phyloP scores from a whole-genome alignment of 2,329 filamentous ascomycete genomes.

The Colletotrichum abscissum region DNA sequence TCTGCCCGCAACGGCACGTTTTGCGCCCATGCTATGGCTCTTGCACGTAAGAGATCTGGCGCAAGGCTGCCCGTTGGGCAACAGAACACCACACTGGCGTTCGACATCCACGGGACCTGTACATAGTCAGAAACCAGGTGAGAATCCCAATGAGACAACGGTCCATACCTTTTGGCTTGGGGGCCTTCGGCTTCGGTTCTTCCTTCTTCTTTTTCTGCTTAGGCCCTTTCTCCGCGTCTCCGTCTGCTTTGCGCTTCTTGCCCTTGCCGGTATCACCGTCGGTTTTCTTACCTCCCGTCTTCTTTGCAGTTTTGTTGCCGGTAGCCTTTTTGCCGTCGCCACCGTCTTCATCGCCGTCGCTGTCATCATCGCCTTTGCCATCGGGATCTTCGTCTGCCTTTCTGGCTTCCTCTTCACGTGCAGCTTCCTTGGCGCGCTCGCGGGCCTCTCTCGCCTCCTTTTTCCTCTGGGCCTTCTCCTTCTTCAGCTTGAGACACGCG shows the following conservation, averaged over 20 bases:
- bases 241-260: constrained; percentile 83
- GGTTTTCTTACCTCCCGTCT: constrained; percentile 73
- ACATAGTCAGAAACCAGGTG: background rate
- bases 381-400: constrained; percentile 62
- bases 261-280: constrained; percentile 71
- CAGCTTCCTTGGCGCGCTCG: constrained; percentile 73
- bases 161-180: constrained; percentile 80
- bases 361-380: constrained; percentile 62
- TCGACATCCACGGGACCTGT: constrained; percentile 90
- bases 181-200: constrained; percentile 83
- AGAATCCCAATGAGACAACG: background rate
- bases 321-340: constrained; percentile 54
- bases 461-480: constrained; percentile 81
- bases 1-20: constrained; percentile 86
- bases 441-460: constrained; percentile 79
- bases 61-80: constrained; percentile 88
- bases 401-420: constrained; percentile 65
- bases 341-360: constrained; percentile 56
- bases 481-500: constrained; percentile 86
- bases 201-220: constrained; percentile 97
- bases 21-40: constrained; percentile 94
- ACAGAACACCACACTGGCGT: constrained; percentile 88
- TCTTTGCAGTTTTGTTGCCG: constrained; percentile 63
- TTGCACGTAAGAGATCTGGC: constrained; percentile 93
- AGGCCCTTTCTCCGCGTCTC: constrained; percentile 81